A percentile compares a stretch with the other conserved stretches of the same genome.
Conservation (phyloP, 2,329 filamentous ascomycete genomes). For the Colletotrichum tofieldiae region DNA sequence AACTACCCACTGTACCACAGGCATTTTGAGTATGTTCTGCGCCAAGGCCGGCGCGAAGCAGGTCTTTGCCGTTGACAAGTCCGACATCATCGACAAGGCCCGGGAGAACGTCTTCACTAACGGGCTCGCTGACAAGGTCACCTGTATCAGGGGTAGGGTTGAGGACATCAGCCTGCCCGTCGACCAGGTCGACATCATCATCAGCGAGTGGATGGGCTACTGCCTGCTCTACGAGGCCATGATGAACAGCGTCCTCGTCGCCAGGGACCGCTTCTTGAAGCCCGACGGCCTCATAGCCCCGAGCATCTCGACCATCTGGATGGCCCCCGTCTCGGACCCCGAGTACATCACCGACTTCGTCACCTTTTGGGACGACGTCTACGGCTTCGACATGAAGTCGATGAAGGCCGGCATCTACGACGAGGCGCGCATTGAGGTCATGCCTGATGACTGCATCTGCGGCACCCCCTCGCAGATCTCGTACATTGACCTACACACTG, state of each 20-base stretch:
- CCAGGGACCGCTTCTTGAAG: constrained; percentile 87
- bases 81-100: constrained; percentile 89
- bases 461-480: constrained; percentile 78
- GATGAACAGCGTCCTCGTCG: constrained; percentile 92
- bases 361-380: constrained; percentile 91
- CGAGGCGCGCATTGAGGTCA: constrained; percentile 84
- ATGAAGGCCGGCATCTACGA: constrained; percentile 89
- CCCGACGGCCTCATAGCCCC: constrained; percentile 88
- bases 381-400: constrained; percentile 93
- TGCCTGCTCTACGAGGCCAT: constrained; percentile 94
- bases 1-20: constrained; percentile 53
- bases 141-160: constrained; percentile 86
- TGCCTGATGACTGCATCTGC: constrained; percentile 73
- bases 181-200: constrained; percentile 90
- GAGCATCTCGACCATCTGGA: constrained; percentile 85
- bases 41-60: constrained; percentile 88
- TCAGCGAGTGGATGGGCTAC: constrained; percentile 99
- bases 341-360: constrained; percentile 85
- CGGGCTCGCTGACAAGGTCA: constrained; percentile 80
- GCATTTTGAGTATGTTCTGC: constrained; percentile 95
- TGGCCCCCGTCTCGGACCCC: constrained; percentile 84
- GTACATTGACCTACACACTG: constrained; percentile 82
- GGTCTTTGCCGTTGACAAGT: constrained; percentile 94
- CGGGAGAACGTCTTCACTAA: constrained; percentile 89
- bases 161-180: constrained; percentile 88